Percentiles rank a stretch among this genome's conserved stretches.
Evolutionary conservation across 345 rosid species (phyloP).

Genomic region (Syzygium aqueum): DNA sequence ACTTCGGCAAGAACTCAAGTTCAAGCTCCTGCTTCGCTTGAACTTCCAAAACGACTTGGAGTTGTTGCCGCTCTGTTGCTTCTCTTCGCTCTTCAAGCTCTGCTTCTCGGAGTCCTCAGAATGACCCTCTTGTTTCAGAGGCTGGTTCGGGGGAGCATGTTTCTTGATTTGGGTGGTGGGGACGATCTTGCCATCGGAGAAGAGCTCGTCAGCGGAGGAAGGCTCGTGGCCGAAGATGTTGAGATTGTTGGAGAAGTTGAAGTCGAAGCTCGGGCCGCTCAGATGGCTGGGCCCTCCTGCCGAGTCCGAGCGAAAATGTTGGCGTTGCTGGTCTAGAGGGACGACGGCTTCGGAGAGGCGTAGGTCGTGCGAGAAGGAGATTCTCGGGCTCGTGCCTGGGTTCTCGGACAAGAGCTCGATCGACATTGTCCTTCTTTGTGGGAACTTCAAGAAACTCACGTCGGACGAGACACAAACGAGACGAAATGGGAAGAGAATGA

Average conservation of each 20-base stretch:
- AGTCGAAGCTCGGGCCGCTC: constrained; percentile 4
- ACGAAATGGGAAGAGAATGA: background rate
- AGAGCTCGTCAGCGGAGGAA: constrained; percentile 13
- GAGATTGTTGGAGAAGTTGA: constrained; percentile 3
- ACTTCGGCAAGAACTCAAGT: constrained; percentile 1
- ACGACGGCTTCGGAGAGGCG: background rate
- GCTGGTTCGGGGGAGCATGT: background rate
- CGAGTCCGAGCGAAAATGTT: background rate
- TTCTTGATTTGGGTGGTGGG: constrained; percentile 11
- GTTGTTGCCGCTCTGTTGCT: constrained; percentile 1
- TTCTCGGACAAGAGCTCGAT: constrained; percentile 9
- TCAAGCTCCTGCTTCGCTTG: constrained; percentile 16
- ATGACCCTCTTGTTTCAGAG: background rate
- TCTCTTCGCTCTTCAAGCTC: background rate
- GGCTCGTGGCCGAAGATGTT: background rate
- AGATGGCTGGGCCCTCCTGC: background rate
- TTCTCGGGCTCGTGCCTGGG: constrained; percentile 11
- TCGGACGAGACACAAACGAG: background rate
- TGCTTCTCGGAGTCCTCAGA: background rate
- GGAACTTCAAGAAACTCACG: background rate
- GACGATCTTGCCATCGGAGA: constrained; percentile 15
- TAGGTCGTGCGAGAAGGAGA: constrained; percentile 20
- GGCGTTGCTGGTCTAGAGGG: constrained; percentile 1
- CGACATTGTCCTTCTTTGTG: background rate
- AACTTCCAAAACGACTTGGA: constrained; percentile 14